Evolutionary conservation across 495 filamentous ascomycete genomes (phyloP), one percentile per base, ranked within the genome.

Genomic region (Podospora pseudocomata): DNA sequence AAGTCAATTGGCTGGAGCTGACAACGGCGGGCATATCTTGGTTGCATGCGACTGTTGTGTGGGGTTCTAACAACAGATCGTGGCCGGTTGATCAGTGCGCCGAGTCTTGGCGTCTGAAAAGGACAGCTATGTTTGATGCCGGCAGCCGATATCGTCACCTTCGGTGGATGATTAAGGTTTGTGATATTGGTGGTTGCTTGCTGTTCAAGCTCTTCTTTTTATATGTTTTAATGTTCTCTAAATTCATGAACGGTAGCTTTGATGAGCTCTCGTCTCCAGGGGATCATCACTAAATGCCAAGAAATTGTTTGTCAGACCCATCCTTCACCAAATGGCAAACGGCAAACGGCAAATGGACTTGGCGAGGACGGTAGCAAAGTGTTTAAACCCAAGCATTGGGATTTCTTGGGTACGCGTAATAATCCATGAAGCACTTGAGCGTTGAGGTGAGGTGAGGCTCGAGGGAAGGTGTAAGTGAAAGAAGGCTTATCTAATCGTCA

Each of bases 21-120:
- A 30, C 75, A 60, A 75, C 73, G 68, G 80, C 82, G 68, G 77
- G 76, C 49, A 78, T 74, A 68, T 79, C 77, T 65, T 78, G 80
- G 57, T 79, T 72, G 60, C 81, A 72, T 63, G 77, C 73, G 65
- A 23, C 79, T 76, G 64, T 78, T 77, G 68, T 32, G 74, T 77
- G 72, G 77, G 61, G 75, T 78, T 34, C 65, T 78, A 72, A 76
- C 78, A 59, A 86, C 74, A 28, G 64, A 32, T 65, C 44, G 53
- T 53, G 18, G 23, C 20, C 2, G 23, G 53, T 59, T 5, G 30
- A 27, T 32, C 65, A 11, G 39, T 49, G 9, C 39, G 5, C 39
- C 5, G 39, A 11, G 39, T 49, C 39, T 65, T 63, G 65, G 65
- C 66, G 20, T 57, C 57, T 53, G 28, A 67, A 71, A 65, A 70